Evolutionary conservation across 1,139 yeast genomes (phyloP).

Genomic region (Hyphopichia khmerensis): DNA sequence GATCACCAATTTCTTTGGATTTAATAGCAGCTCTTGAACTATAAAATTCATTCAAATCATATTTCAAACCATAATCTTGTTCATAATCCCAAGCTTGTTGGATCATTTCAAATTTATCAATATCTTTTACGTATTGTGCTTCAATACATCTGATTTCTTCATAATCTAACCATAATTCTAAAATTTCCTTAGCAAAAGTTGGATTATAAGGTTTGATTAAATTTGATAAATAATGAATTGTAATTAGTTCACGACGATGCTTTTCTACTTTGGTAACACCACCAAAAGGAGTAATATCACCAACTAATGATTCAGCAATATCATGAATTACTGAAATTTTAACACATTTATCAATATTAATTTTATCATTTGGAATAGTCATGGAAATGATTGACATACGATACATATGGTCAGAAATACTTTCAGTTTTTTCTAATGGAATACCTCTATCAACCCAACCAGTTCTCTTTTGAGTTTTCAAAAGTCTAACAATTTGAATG

Average conservation of each 20-base stretch:
- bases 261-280: constrained; percentile 66
- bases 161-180: constrained; percentile 84
- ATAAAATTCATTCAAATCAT: constrained; percentile 69
- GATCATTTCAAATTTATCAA: constrained; percentile 90
- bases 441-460: constrained; percentile 89
- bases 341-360: constrained; percentile 58
- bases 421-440: constrained; percentile 52
- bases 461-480: constrained; percentile 82
- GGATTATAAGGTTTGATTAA: constrained; percentile 65
- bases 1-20: constrained; percentile 65
- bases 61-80: constrained; percentile 54
- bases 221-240: constrained; percentile 66
- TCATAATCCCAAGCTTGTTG: constrained; percentile 92
- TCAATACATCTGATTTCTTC: constrained; percentile 80
- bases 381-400: constrained; percentile 87
- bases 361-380: constrained; percentile 51
- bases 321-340: constrained; percentile 91
- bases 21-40: constrained; percentile 62
- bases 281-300: constrained; percentile 91
- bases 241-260: constrained; percentile 74
- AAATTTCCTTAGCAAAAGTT: constrained; percentile 62
- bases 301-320: constrained; percentile 90
- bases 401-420: constrained; percentile 95
- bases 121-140: constrained; percentile 88
- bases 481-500: constrained; percentile 68